Evolutionary conservation across 2,329 filamentous ascomycete species (phyloP).

Genomic region (Penicillium sp.): DNA sequence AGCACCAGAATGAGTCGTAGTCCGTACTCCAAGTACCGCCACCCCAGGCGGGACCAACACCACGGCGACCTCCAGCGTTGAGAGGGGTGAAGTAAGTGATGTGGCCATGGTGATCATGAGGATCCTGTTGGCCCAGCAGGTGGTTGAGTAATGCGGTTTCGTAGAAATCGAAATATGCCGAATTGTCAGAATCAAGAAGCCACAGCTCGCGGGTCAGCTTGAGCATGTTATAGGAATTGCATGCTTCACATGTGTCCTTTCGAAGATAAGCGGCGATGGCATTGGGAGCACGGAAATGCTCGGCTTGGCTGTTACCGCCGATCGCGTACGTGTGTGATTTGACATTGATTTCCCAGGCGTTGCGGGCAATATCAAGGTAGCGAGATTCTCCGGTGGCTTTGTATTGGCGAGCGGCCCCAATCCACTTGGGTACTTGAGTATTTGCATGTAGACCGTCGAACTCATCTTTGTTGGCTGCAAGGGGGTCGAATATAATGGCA

Average conservation of each 20-base stretch:
- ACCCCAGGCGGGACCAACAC: conserved; percentile 54
- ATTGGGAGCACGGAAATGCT: conserved; percentile 51
- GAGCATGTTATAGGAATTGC: conserved; percentile 59
- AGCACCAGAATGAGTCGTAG: conserved; percentile 55
- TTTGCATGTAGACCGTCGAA: no score
- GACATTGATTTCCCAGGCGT: conserved; percentile 51
- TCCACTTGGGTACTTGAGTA: no score
- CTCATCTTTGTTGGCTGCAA: no score
- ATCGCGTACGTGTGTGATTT: conserved; percentile 53
- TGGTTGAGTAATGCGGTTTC: conserved; percentile 31
- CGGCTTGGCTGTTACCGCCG: conserved; percentile 52
- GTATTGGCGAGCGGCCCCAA: no score
- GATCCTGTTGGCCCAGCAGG: not conserved
- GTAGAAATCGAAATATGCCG: conserved; percentile 54
- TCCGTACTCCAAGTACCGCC: conserved; percentile 55
- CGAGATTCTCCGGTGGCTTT: no score
- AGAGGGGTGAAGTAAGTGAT: conserved; percentile 55
- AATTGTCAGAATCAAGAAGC: conserved; percentile 41
- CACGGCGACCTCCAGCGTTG: conserved; percentile 46
- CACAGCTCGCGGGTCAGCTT: conserved; percentile 55
- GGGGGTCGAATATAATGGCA: no score
- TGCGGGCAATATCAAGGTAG: conserved; percentile 43
- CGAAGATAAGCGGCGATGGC: conserved; percentile 47
- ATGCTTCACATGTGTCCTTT: conserved; percentile 51
- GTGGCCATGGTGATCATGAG: conserved; percentile 44